These are phyloP conservation scores for Aspergillus tubingensis DNA, from an alignment of 2,329 filamentous ascomycete genomes.

Conservation along the genomic window DNA sequence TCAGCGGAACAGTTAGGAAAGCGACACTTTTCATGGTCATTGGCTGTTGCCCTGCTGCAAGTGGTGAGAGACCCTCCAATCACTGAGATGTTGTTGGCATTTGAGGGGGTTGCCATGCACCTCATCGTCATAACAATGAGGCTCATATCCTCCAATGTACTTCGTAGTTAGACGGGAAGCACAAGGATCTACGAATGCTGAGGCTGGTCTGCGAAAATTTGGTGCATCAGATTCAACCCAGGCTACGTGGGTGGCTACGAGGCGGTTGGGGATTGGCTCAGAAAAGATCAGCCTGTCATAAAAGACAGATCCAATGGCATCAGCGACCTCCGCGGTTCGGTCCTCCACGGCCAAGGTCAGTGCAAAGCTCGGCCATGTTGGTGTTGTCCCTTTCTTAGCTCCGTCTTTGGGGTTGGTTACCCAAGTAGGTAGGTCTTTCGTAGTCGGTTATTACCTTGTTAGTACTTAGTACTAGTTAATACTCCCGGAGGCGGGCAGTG, in stretches of 20 bases:
- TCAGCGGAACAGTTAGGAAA: background rate
- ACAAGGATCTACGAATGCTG: background rate
- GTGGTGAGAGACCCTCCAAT: conserved; percentile 10
- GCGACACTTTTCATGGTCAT: background rate
- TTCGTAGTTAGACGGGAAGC: background rate
- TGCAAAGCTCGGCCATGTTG: background rate
- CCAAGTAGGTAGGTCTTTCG: background rate
- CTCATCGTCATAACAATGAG: conserved; percentile 7
- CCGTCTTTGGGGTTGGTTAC: background rate
- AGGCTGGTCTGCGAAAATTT: background rate
- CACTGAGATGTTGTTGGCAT: background rate
- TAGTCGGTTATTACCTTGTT: background rate
- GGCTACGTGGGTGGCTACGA: conserved; percentile 7
- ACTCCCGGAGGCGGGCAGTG: background rate
- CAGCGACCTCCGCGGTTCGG: background rate
- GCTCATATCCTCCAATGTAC: background rate
- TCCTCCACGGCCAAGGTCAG: background rate
- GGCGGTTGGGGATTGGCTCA: background rate
- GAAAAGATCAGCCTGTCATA: background rate
- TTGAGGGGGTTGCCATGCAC: background rate
- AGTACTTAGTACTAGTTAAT: too few species aligned
- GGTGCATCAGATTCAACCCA: background rate
- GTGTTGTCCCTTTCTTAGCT: background rate
- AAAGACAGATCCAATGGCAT: background rate
- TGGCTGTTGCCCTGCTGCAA: background rate